Conservation (phyloP, 306 rosid genomes). For the Medicago truncatula region MtrunA17r5.0-ANR NC_053046.1:27177001-27177500, state of each 20-base stretch:
- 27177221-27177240: not conserved
- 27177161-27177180: slow-evolving; percentile 93
- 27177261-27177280: slow-evolving; percentile 16
- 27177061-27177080: slow-evolving; percentile 62
- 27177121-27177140: slow-evolving; percentile 52
- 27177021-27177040: slow-evolving; percentile 59
- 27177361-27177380: not conserved
- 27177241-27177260: slow-evolving; percentile 6
- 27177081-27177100: slow-evolving; percentile 59
- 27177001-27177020: not conserved
- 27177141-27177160: slow-evolving; percentile 81
- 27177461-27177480: too few species aligned
- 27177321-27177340: not conserved
- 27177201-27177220: not conserved
- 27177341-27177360: not conserved
- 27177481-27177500: too few species aligned
- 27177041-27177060: slow-evolving; percentile 82
- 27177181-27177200: slow-evolving; percentile 27
- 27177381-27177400: not conserved
- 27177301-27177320: not conserved
- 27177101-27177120: slow-evolving; percentile 63
- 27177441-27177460: too few species aligned
- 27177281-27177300: slow-evolving; percentile 7
- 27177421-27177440: too few species aligned
- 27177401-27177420: too few species aligned